Base-by-base conservation (phyloP, 768 basidiomycete genomes). In the Sistotremastrum suecicum region DNA sequence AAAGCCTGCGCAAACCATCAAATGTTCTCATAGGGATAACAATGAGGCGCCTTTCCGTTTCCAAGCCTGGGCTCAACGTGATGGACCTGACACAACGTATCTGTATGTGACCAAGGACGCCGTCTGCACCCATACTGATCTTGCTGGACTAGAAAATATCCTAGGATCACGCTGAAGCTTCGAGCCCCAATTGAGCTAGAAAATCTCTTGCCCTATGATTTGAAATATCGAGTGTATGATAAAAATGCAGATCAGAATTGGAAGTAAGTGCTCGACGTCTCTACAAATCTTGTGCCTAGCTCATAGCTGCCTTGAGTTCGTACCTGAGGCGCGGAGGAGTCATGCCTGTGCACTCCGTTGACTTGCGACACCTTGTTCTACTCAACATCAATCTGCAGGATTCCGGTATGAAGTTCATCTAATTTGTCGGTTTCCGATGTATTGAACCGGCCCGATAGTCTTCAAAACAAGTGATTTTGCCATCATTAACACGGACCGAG, bases 221-320 rank as follows among this genome's bases (percentile, higher is more conserved):
- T 98, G 43, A 82, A 90, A 54, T 99, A 95, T 65, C 76, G 90
- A n/a, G 84, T 98, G 34, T 97, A 90, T 53, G 92, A 99, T 69
- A 95, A 91, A 66, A 77, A 95, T 51, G 81, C 84, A 0, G 80
- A 90, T 54, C 86, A 90, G 55, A 92, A 94, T 56, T 97, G 91
- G 81, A 20, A 20, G 20, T 45, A 44, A 36, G 44, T 32, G 31
- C 11, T 37, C 12, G 7, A 38, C 10, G 20, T 20, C 20, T 20
- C 20, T 20, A 20, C 20, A 20, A 20, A 20, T 20, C 20, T 20
- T 20, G 20, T 37, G n/a, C 8, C 20, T 9, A 6, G 39, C 37
- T 9, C 37, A 10, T 11, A 7, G 36, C 34, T 34, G 7, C 32
- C 7, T 20, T 20, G 20, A 79, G 78, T 51, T 92, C 86, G 58